Evolutionary conservation across 2,329 filamentous ascomycete species (phyloP), one percentile per base, ranked within the genome.

Genomic region (Orbilia brochopaga): DNA sequence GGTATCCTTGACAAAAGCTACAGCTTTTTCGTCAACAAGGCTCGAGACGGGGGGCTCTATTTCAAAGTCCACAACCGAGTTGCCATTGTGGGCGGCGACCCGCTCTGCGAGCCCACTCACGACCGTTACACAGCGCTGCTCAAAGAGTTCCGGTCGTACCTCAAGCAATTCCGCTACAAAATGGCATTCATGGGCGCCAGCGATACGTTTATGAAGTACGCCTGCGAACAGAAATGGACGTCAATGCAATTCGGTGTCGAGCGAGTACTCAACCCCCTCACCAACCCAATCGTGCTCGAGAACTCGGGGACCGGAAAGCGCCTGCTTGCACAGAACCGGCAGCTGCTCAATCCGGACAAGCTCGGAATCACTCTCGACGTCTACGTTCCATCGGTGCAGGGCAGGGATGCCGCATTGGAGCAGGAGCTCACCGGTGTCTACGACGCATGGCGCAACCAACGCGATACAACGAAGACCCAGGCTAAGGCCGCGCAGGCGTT

Each of bases 1-100:
- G 80, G 79, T 1, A 78, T 82, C n/a, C 77, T 81, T 1, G 80
- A 82, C 50, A 78, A 74, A 6, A 80, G 78, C 53, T 81, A 81
- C 62, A 77, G 74, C 3, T 79, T 81, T 67, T 82, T 81, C 63
- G 75, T 81, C 15, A 81, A 79, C 54, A 76, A 77, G 42, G 65
- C 75, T 11, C 74, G 74, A 13, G 78, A 78, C 5, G 80, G 76
- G 6, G 80, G 78, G 0, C 73, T 81, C 0, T 80, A 78, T 35
- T 81, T 79, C 75, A 81, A 81, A 62, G 64, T 79, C 0, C 78
- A 79, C 24, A 78, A 79, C 56, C 70, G 77, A 1, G 77, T 81
- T 2, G 79, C 79, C 10, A 76, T 81, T 23, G 78, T 82, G 1
- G 77, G 78, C 5, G 80, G 80, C 1, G 79, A 81, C 52, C 80